Percentiles rank a stretch among this genome's conserved stretches.
Conservation (phyloP, 2,329 filamentous ascomycete genomes). For the Orbilia quercus region DNA sequence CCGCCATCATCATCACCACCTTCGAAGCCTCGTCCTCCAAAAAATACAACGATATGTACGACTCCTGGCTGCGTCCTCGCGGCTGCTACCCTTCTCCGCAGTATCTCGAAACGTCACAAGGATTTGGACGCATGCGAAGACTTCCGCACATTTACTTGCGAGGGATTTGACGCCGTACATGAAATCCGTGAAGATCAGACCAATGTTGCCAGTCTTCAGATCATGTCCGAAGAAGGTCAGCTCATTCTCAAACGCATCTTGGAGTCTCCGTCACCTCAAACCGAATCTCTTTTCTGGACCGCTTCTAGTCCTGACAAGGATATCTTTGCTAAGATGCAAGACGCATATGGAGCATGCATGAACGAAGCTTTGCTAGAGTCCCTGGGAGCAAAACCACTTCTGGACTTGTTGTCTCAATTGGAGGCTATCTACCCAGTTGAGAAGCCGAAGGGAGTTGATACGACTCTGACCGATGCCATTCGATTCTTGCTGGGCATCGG, state of each 20-base stretch:
- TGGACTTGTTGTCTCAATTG: slow-evolving; percentile 69
- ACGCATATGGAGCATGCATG: slow-evolving; percentile 74
- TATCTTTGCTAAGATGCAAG: slow-evolving; percentile 75
- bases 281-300: slow-evolving; percentile 68
- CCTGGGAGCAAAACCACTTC: slow-evolving; percentile 70
- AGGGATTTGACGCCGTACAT: slow-evolving; percentile 73
- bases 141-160: slow-evolving; percentile 76
- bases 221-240: slow-evolving; percentile 72
- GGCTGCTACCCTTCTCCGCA: slow-evolving; percentile 72
- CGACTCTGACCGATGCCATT: slow-evolving; percentile 65
- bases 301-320: slow-evolving; percentile 67
- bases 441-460: slow-evolving; percentile 58
- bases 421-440: slow-evolving; percentile 62
- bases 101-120: slow-evolving; percentile 72
- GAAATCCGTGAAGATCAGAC: slow-evolving; percentile 74
- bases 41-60: slow-evolving; percentile 65
- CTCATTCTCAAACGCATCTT: slow-evolving; percentile 72
- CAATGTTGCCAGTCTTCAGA: slow-evolving; percentile 66
- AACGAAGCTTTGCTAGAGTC: slow-evolving; percentile 70
- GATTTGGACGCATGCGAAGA: slow-evolving; percentile 75
- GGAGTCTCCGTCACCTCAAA: slow-evolving; percentile 69
- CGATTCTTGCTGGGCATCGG: slow-evolving; percentile 66
- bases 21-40: slow-evolving; percentile 15
- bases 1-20: slow-evolving; percentile 21
- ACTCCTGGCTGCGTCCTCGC: slow-evolving; percentile 74